A percentile compares a stretch with the other conserved stretches of the same genome.
Evolutionary conservation across 208 protist genomes (phyloP).

Genomic region (Balamuthia mandrillaris): DNA sequence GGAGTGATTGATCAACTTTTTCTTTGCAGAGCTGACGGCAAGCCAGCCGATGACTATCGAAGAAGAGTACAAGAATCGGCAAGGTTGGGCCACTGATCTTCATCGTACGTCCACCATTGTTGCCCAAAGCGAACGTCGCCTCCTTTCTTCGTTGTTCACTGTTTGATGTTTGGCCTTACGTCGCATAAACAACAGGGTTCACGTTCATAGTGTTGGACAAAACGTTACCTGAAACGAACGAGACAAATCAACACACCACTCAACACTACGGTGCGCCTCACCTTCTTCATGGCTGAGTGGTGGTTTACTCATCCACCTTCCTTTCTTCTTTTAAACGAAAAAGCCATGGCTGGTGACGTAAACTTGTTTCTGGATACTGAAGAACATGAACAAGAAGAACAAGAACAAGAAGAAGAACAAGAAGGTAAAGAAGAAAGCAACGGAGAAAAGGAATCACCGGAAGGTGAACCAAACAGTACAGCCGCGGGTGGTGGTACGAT

Average conservation of each 20-base stretch:
- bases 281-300: neutral
- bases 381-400: neutral
- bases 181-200: neutral
- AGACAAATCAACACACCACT: neutral
- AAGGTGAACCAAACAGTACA: too few relatives aligned
- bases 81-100: neutral
- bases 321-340: neutral
- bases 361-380: constrained; percentile 12
- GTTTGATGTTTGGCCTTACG: neutral
- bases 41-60: constrained; percentile 25
- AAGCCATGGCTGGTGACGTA: constrained; percentile 33
- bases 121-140: neutral
- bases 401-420: too few relatives aligned
- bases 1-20: neutral
- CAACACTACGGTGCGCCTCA: constrained; percentile 6
- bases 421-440: too few relatives aligned
- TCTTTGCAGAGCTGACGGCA: constrained; percentile 24
- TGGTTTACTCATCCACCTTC: neutral
- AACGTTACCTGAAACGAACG: neutral
- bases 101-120: neutral
- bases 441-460: neutral
- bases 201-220: constrained; percentile 40
- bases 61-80: constrained; percentile 11
- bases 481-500: neutral
- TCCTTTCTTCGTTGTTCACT: neutral